A percentile compares a stretch with the other conserved stretches of the same genome.
Evolutionary conservation across 768 basidiomycete genomes (phyloP).

Genomic region (Cyathus striatus): DNA sequence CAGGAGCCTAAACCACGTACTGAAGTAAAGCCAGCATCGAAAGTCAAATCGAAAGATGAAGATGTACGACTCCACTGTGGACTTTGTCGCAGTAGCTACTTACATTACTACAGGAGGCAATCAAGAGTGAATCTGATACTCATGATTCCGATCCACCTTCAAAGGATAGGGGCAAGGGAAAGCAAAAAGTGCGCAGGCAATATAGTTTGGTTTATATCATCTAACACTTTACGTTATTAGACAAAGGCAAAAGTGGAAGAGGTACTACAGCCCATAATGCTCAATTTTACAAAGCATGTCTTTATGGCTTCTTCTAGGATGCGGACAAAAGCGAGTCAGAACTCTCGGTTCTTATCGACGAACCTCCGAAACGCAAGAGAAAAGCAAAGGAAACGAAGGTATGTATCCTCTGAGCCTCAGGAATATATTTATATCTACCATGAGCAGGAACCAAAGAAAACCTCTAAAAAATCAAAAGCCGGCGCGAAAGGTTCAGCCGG

Average conservation of each 20-base stretch:
- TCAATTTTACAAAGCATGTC: not conserved
- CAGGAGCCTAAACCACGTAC: slow-evolving; percentile 13
- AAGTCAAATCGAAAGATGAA: not conserved
- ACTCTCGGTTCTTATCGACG: slow-evolving; percentile 55
- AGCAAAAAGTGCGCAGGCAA: too few relatives aligned
- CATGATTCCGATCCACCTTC: too few relatives aligned
- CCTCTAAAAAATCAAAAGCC: slow-evolving; percentile 22
- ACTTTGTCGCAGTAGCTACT: not conserved
- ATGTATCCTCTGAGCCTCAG: slow-evolving; percentile 5
- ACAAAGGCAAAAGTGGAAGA: not conserved
- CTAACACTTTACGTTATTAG: not conserved
- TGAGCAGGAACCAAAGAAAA: slow-evolving; percentile 16
- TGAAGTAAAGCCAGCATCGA: not conserved
- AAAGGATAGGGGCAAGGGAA: too few relatives aligned
- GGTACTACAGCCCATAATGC: not conserved
- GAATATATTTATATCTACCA: slow-evolving; percentile 9
- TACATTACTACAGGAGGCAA: not conserved
- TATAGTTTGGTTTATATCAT: too few relatives aligned
- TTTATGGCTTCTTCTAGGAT: not conserved
- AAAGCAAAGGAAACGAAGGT: slow-evolving; percentile 28
- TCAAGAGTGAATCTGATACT: too few relatives aligned
- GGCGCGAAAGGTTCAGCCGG: slow-evolving; percentile 23
- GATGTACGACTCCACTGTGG: not conserved
- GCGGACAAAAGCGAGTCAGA: slow-evolving; percentile 48
- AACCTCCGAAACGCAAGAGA: slow-evolving; percentile 42